A percentile compares a stretch with the other conserved stretches of the same genome.
These are phyloP conservation scores for Rhexocercosporidium sp. DNA, from an alignment of 2,329 filamentous ascomycete genomes.

Conservation along the genomic window DNA sequence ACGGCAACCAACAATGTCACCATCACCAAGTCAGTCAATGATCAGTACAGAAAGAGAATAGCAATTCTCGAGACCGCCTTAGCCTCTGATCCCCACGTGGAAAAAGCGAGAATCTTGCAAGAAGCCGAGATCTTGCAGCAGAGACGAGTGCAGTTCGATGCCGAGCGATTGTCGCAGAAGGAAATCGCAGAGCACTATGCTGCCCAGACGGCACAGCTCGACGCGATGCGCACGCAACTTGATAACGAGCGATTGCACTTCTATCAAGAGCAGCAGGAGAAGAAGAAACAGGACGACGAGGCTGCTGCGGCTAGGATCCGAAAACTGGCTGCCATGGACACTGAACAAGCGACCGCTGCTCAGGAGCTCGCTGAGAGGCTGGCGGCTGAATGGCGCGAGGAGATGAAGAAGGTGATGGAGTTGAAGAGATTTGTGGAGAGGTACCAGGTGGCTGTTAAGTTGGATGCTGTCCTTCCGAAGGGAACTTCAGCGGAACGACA, in stretches of 20 bases:
- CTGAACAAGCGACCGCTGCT: conserved; percentile 1
- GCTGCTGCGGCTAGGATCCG: not conserved
- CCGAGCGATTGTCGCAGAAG: not conserved
- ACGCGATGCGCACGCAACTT: not conserved
- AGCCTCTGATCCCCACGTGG: not conserved
- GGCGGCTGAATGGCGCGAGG: conserved; percentile 2
- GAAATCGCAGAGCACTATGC: not conserved
- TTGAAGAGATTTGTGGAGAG: conserved; percentile 3
- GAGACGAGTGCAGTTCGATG: not conserved
- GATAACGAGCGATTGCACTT: not conserved
- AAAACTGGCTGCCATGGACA: not conserved
- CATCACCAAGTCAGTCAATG: not conserved
- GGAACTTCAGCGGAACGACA: not conserved
- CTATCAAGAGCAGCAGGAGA: not conserved
- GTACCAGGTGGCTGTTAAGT: conserved; percentile 4
- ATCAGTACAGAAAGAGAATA: not conserved
- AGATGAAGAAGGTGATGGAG: conserved; percentile 10
- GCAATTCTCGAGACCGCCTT: not conserved
- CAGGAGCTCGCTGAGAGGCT: conserved; percentile 11
- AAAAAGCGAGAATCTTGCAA: not conserved
- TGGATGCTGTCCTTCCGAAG: conserved; percentile 5
- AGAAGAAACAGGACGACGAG: not conserved
- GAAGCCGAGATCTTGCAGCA: not conserved
- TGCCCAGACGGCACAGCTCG: not conserved
- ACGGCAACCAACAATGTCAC: not conserved